Evolutionary conservation across 2,329 filamentous ascomycete genomes (phyloP).

Genomic region (Venturia nashicola): DNA sequence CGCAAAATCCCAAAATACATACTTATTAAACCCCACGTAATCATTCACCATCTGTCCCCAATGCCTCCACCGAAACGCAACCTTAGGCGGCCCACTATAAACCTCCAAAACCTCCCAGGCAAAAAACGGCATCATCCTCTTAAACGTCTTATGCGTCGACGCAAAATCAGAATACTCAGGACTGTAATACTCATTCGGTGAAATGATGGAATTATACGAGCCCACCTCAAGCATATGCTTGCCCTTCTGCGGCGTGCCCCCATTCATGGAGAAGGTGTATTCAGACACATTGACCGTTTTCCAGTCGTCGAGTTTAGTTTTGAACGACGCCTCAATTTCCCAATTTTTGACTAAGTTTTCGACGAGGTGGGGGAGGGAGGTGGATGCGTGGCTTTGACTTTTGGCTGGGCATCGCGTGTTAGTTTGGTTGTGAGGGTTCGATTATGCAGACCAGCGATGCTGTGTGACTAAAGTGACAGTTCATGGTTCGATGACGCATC

Average conservation of each 20-base stretch:
- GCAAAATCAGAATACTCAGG: slow-evolving; percentile 49
- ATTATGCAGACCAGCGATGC: slow-evolving; percentile 3
- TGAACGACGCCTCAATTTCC: slow-evolving; percentile 61
- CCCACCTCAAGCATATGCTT: slow-evolving; percentile 56
- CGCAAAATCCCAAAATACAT: slow-evolving; percentile 15
- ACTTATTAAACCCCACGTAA: slow-evolving; percentile 54
- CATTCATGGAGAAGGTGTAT: slow-evolving; percentile 54
- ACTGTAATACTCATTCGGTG: slow-evolving; percentile 51
- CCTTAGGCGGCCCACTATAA: slow-evolving; percentile 50
- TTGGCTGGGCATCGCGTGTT: slow-evolving; percentile 35
- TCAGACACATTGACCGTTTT: slow-evolving; percentile 48
- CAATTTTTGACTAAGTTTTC: slow-evolving; percentile 63
- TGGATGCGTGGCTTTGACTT: slow-evolving; percentile 40
- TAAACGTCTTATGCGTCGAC: slow-evolving; percentile 57
- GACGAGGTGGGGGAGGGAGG: slow-evolving; percentile 47
- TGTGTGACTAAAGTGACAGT: not conserved
- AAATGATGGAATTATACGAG: slow-evolving; percentile 57
- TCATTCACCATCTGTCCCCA: slow-evolving; percentile 57
- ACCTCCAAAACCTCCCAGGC: slow-evolving; percentile 61
- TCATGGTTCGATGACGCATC: not conserved
- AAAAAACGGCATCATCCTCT: slow-evolving; percentile 61
- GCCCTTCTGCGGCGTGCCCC: slow-evolving; percentile 41
- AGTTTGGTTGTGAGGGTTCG: slow-evolving; percentile 10
- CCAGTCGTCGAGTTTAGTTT: slow-evolving; percentile 49
- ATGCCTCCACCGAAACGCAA: slow-evolving; percentile 54